A percentile compares a stretch with the other conserved stretches of the same genome.
phyloP scores from a whole-genome alignment of 2,329 filamentous ascomycete genomes.

The Pestalotiopsis sp. region DNA sequence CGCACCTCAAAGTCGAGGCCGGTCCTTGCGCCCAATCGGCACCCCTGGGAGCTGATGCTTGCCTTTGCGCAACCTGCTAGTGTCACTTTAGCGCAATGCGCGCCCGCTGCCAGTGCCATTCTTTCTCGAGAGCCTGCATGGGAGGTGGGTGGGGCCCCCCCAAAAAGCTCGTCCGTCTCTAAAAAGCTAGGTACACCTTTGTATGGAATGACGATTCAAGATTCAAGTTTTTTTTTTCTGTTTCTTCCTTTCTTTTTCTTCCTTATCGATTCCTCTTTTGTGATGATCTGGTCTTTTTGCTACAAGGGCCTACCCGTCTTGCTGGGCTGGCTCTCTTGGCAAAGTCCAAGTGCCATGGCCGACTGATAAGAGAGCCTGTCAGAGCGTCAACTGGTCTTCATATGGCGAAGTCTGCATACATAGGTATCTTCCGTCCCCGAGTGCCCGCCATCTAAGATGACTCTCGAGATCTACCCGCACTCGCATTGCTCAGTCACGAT shows the following conservation, averaged over 20 bases:
- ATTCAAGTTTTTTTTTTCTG: background rate
- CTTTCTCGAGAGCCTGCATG: constrained; percentile 5
- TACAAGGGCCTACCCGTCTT: background rate
- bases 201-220: constrained; percentile 9
- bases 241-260: background rate
- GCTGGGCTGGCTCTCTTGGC: background rate
- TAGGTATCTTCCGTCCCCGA: background rate
- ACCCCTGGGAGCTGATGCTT: constrained; percentile 6
- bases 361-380: too few relatives aligned
- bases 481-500: background rate
- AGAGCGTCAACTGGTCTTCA: background rate
- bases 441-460: background rate
- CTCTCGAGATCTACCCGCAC: background rate
- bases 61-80: constrained; percentile 11
- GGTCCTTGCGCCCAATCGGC: background rate
- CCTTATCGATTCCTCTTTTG: background rate
- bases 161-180: background rate
- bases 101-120: constrained; percentile 9
- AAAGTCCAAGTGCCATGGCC: too few relatives aligned
- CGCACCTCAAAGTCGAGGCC: background rate
- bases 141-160: background rate
- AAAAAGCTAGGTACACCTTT: background rate
- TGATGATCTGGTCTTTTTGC: constrained; percentile 13
- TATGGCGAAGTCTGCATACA: background rate
- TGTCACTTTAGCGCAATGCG: constrained; percentile 7